phyloP scores from a whole-genome alignment of 2,329 filamentous ascomycete genomes.

The Microcyclosporella mali region DNA sequence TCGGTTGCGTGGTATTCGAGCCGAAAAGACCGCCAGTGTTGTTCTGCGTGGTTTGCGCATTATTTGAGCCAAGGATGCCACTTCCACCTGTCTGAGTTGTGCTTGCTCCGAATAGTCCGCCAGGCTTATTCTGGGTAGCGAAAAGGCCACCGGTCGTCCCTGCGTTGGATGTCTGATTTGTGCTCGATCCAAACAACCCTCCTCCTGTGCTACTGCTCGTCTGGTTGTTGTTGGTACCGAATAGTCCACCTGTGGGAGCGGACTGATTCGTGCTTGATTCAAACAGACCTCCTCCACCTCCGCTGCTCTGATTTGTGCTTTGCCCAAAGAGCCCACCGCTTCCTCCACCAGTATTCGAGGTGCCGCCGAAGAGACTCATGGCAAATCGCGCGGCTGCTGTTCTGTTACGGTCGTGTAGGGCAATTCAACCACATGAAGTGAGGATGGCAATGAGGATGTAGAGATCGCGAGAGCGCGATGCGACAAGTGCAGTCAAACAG shows the following conservation, averaged over 20 bases:
- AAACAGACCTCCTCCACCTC: constrained; percentile 14
- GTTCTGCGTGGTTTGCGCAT: constrained; percentile 4
- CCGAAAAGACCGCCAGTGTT: constrained; percentile 33
- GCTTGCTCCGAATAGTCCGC: constrained; percentile 8
- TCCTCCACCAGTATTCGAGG: constrained; percentile 2
- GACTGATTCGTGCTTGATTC: constrained; percentile 4
- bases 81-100: constrained; percentile 9
- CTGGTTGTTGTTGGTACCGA: constrained; percentile 9
- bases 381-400: neutral
- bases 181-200: constrained; percentile 7
- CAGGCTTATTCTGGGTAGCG: constrained; percentile 3
- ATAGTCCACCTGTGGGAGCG: constrained; percentile 4
- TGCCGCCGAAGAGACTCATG: constrained; percentile 24
- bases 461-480: neutral
- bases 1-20: constrained; percentile 17
- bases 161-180: constrained; percentile 2
- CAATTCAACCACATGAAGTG: neutral
- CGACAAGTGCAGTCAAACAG: too few relatives aligned
- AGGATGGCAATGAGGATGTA: too few relatives aligned
- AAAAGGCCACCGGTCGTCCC: constrained; percentile 9
- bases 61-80: constrained; percentile 9
- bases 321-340: constrained; percentile 2
- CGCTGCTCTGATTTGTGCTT: constrained; percentile 6
- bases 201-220: constrained; percentile 9
- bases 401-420: neutral